phyloP scores from a whole-genome alignment of 176 grass and related monocot species.

The Eragrostis nindensis region DNA sequence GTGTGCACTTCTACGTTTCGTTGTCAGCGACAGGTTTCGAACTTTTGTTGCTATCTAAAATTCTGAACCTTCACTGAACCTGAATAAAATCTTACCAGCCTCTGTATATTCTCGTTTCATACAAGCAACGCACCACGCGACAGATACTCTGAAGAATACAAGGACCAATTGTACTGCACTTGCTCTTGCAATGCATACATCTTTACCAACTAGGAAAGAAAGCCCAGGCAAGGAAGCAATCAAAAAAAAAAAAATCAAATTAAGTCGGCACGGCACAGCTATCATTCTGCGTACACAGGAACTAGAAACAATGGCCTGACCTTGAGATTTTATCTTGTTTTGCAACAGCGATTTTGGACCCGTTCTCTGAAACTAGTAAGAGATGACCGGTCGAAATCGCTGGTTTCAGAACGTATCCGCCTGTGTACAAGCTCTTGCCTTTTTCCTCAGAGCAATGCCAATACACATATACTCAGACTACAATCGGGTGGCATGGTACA shows the following conservation, averaged over 20 bases:
- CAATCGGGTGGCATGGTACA: background rate
- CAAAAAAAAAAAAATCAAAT: background rate
- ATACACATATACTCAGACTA: background rate
- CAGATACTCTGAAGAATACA: conserved; percentile 24
- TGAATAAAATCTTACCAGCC: background rate
- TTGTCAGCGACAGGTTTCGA: background rate
- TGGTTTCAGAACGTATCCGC: background rate
- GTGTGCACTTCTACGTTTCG: background rate
- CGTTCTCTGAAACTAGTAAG: background rate
- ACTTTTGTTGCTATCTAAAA: conserved; percentile 30
- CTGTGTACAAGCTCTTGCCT: background rate
- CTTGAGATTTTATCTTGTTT: background rate
- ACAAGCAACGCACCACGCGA: background rate
- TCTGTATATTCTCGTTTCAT: background rate
- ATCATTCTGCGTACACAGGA: background rate
- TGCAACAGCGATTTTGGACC: background rate
- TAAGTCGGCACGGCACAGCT: background rate
- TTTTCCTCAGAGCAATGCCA: background rate
- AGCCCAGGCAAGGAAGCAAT: background rate
- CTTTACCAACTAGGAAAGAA: background rate
- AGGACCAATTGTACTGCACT: conserved; percentile 18
- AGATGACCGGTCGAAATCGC: background rate
- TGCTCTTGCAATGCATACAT: background rate
- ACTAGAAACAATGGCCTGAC: background rate
- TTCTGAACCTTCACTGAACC: background rate